A percentile compares a stretch with the other conserved stretches of the same genome.
These are phyloP conservation scores for Fusarium musae DNA, from an alignment of 2,329 filamentous ascomycete species.

Conservation along the genomic window DNA sequence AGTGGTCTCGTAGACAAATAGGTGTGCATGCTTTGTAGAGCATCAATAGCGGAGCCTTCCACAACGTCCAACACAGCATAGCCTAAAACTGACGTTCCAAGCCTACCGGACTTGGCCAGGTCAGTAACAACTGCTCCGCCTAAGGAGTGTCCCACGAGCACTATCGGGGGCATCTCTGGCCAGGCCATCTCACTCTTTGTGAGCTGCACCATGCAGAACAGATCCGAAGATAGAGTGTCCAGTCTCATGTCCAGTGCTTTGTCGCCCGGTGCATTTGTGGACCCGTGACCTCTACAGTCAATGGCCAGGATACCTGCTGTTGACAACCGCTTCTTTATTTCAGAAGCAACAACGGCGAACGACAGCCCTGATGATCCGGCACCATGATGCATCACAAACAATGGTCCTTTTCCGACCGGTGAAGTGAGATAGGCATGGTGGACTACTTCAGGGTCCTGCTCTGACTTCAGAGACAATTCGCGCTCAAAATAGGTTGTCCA, in stretches of 20 bases:
- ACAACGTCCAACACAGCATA: slow-evolving; percentile 95
- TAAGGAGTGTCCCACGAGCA: slow-evolving; percentile 91
- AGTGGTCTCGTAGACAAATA: slow-evolving; percentile 85
- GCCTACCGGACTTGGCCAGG: slow-evolving; percentile 73
- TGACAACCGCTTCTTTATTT: slow-evolving; percentile 81
- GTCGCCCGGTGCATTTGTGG: slow-evolving; percentile 63
- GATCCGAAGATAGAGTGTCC: slow-evolving; percentile 76
- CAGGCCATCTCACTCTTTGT: slow-evolving; percentile 77
- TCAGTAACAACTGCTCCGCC: slow-evolving; percentile 93
- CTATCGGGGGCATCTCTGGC: slow-evolving; percentile 75
- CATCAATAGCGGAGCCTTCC: slow-evolving; percentile 94
- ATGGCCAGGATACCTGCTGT: slow-evolving; percentile 84
- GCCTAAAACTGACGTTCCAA: slow-evolving; percentile 78
- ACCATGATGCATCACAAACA: slow-evolving; percentile 95
- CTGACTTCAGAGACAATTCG: slow-evolving; percentile 77
- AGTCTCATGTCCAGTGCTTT: slow-evolving; percentile 73
- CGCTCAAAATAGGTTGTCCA: slow-evolving; percentile 95
- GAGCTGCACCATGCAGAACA: slow-evolving; percentile 74
- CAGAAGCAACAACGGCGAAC: slow-evolving; percentile 83
- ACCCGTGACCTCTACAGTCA: slow-evolving; percentile 89
- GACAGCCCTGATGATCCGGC: slow-evolving; percentile 93
- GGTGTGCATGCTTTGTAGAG: slow-evolving; percentile 91
- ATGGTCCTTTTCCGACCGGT: slow-evolving; percentile 76
- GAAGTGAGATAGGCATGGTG: slow-evolving; percentile 92
- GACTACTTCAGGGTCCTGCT: slow-evolving; percentile 60